A percentile compares a stretch with the other conserved stretches of the same genome.
phyloP scores from a whole-genome alignment of 2,329 filamentous ascomycete genomes.

The Penicillium corylophilum region DNA sequence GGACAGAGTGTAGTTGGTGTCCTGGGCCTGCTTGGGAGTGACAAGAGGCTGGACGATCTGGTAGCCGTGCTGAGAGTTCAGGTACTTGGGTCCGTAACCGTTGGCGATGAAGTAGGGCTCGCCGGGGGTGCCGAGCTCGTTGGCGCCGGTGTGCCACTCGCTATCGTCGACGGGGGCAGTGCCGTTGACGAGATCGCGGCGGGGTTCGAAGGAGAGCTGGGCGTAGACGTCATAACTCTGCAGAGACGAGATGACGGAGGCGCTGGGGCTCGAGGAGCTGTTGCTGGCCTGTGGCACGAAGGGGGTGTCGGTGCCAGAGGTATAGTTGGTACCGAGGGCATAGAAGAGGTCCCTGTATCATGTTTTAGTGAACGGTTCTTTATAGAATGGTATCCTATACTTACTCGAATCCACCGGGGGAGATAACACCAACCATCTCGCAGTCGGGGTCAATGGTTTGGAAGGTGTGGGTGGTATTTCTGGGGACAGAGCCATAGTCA shows the following conservation, averaged over 20 bases:
- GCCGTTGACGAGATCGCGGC: slow-evolving; percentile 45
- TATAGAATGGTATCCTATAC: slow-evolving; percentile 1
- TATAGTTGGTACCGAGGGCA: slow-evolving; percentile 39
- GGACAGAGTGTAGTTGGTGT: slow-evolving; percentile 45
- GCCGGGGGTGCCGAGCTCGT: slow-evolving; percentile 32
- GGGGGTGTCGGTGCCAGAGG: slow-evolving; percentile 36
- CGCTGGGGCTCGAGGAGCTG: slow-evolving; percentile 28
- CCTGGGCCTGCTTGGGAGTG: slow-evolving; percentile 38
- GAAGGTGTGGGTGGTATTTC: slow-evolving; percentile 44
- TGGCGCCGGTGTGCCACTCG: slow-evolving; percentile 42
- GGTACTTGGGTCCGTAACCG: slow-evolving; percentile 48
- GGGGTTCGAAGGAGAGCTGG: slow-evolving; percentile 42
- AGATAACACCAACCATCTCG: slow-evolving; percentile 48
- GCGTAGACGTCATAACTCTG: slow-evolving; percentile 42
- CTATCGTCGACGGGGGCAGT: slow-evolving; percentile 31
- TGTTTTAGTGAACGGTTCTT: background rate
- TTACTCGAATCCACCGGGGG: slow-evolving; percentile 51
- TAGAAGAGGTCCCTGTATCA: slow-evolving; percentile 42
- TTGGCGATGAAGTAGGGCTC: slow-evolving; percentile 49
- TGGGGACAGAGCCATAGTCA: slow-evolving; percentile 49
- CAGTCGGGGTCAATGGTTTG: slow-evolving; percentile 43
- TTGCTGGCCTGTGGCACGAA: slow-evolving; percentile 36
- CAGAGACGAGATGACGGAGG: slow-evolving; percentile 37
- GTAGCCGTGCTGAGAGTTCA: slow-evolving; percentile 42
- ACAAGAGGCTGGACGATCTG: slow-evolving; percentile 48